phyloP scores from a whole-genome alignment of 495 filamentous ascomycete genomes.

The Tuber magnatum region DNA sequence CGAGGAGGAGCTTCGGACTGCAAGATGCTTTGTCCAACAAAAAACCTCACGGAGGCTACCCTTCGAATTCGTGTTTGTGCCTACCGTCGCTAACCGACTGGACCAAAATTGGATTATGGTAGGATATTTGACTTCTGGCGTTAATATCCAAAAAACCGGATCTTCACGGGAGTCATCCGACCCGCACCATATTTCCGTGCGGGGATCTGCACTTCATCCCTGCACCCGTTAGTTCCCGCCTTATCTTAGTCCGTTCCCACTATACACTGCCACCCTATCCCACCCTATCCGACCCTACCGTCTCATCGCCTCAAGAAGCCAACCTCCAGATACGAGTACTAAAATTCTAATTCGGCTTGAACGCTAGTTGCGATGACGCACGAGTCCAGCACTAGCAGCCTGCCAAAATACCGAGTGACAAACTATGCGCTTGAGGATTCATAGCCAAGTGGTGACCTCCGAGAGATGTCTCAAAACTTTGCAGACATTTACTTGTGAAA shows the following conservation, averaged over 20 bases:
- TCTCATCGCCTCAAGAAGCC: background rate
- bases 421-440: background rate
- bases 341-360: background rate
- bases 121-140: background rate
- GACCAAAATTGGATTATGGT: background rate
- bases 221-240: background rate
- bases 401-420: background rate
- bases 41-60: background rate
- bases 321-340: background rate
- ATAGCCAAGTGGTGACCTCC: background rate
- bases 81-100: background rate
- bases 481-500: background rate
- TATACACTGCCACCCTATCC: background rate
- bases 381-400: no score
- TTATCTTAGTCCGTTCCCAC: background rate
- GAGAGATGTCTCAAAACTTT: background rate
- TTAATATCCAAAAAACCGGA: background rate
- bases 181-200: background rate
- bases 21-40: background rate
- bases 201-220: background rate
- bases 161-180: background rate
- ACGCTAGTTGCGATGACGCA: background rate
- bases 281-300: background rate
- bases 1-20: no score
- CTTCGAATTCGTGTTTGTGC: background rate